Percentiles rank a stretch among this genome's conserved stretches.
phyloP scores from a whole-genome alignment of 1,284 basidiomycete species.

The Marasmius oreades region DNA sequence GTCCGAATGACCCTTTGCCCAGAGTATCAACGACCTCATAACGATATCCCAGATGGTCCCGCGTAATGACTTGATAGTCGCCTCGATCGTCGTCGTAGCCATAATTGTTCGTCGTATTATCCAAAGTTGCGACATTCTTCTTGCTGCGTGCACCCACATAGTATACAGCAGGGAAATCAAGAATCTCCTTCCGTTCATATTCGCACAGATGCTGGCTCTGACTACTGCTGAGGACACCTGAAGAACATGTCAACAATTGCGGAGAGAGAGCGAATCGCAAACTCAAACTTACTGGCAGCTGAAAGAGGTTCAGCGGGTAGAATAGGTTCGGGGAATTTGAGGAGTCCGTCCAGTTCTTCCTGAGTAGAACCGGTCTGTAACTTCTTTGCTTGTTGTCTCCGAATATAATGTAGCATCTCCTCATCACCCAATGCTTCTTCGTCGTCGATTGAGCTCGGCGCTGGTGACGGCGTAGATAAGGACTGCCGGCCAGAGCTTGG shows the following conservation, averaged over 20 bases:
- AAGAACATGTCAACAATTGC: constrained; percentile 15
- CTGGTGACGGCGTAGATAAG: constrained; percentile 77
- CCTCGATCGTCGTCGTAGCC: constrained; percentile 99
- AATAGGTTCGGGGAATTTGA: constrained; percentile 90
- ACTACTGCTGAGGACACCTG: constrained; percentile 60
- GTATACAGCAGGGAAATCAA: constrained; percentile 85
- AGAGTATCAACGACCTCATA: constrained; percentile 93
- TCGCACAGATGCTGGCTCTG: constrained; percentile 70
- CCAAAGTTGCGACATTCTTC: constrained; percentile 76
- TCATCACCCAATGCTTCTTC: constrained; percentile 92
- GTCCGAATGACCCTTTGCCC: constrained; percentile 98
- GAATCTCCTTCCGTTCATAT: constrained; percentile 90
- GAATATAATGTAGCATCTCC: constrained; percentile 95
- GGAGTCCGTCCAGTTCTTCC: constrained; percentile 84
- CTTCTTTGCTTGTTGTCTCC: constrained; percentile 86
- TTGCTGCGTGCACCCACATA: constrained; percentile 78
- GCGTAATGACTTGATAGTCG: constrained; percentile 89
- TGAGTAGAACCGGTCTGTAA: constrained; percentile 80
- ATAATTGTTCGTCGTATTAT: constrained; percentile 83
- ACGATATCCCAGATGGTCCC: constrained; percentile 94
- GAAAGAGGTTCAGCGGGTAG: constrained; percentile 67
- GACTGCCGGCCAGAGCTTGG: constrained; percentile 75
- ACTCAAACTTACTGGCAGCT: constrained; percentile 59
- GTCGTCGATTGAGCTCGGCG: constrained; percentile 74
- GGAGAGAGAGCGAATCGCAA: constrained; percentile 2